Percentiles rank a stretch among this genome's conserved stretches.
phyloP scores from a whole-genome alignment of 1,284 basidiomycete genomes.

The Tilletia indica region DNA sequence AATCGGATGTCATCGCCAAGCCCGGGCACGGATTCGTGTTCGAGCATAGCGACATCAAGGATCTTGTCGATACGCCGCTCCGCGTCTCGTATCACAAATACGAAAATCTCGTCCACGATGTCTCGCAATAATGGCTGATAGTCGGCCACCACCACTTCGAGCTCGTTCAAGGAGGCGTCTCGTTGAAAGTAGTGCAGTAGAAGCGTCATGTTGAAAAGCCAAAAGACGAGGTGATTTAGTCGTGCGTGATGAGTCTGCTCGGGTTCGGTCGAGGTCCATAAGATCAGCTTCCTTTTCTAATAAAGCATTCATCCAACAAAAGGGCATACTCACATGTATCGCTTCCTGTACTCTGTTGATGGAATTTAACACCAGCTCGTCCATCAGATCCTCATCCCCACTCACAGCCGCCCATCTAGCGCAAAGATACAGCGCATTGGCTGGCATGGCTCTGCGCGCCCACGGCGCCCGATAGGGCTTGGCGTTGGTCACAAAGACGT shows the following conservation, averaged over 20 bases:
- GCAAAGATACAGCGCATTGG: conserved; percentile 61
- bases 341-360: conserved; percentile 87
- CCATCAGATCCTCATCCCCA: conserved; percentile 62
- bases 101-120: conserved; percentile 86
- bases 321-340: conserved; percentile 70
- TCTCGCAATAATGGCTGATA: conserved; percentile 38
- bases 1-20: conserved; percentile 77
- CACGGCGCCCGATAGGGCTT: conserved; percentile 61
- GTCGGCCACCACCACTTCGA: conserved; percentile 28
- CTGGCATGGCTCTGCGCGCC: conserved; percentile 54
- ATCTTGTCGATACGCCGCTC: conserved; percentile 84
- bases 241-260: conserved; percentile 63
- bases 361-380: conserved; percentile 84
- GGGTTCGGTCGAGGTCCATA: conserved; percentile 12
- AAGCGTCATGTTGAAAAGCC: conserved; percentile 86
- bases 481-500: conserved; percentile 70
- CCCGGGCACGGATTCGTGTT: conserved; percentile 73
- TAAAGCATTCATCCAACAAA: too few species aligned
- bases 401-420: conserved; percentile 65
- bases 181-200: conserved; percentile 84
- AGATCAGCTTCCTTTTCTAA: background rate
- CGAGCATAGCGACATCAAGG: conserved; percentile 78
- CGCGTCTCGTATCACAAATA: conserved; percentile 89
- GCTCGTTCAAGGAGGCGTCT: conserved; percentile 33
- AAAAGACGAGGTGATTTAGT: conserved; percentile 81